Evolutionary conservation across 1,284 basidiomycete genomes (phyloP), one percentile per base, ranked within the genome.

Genomic region (Ceratobasidium sp.): DNA sequence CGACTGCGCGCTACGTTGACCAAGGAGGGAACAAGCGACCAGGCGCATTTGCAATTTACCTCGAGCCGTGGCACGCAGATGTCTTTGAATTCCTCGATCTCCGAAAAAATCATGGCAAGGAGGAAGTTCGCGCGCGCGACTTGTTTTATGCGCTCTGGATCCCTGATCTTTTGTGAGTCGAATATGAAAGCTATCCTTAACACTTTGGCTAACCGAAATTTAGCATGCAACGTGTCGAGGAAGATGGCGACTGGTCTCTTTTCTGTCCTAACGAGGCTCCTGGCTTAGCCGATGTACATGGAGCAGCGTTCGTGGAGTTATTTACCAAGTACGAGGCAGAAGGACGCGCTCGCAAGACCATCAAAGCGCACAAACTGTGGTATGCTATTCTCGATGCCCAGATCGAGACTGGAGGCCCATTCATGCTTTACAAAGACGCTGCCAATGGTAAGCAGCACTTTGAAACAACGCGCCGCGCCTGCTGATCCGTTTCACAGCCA

Each of bases 21-120:
- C 98, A 99, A 83, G 97, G 98, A 77, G 98, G 98, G 64, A 99
- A 99, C 89, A 99, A 99, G 87, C 94, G 98, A 56, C 98, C 98
- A 1, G 98, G 98, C 78, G 98, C 98, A 1, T 99, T 99, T 80
- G 95, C 98, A 41, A 96, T 98, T 83, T 98, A 98, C 85, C 86
- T 98, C 78, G 97, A 98, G 84, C 97, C 97, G 9, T 98, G 97
- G 97, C 97, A 99, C 83, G 90, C 95, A 45, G 98, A 99, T 83
- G 85, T 99, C 79, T 99, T 99, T 80, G 97, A 99, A 79, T 99
- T 99, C 88, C 88, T 99, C 78, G 97, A 99, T 83, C 88, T 99
- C 59, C 90, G 98, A 81, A 99, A 99, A 89, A 99, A 99, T 84
- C 98, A 99, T 81, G 98, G 98, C 75, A 99, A 99, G 84, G 98